These are phyloP conservation scores for Yamadazyma atmosphaerica DNA, from an alignment of 1,139 yeast genomes.

Conservation along the genomic window DNA sequence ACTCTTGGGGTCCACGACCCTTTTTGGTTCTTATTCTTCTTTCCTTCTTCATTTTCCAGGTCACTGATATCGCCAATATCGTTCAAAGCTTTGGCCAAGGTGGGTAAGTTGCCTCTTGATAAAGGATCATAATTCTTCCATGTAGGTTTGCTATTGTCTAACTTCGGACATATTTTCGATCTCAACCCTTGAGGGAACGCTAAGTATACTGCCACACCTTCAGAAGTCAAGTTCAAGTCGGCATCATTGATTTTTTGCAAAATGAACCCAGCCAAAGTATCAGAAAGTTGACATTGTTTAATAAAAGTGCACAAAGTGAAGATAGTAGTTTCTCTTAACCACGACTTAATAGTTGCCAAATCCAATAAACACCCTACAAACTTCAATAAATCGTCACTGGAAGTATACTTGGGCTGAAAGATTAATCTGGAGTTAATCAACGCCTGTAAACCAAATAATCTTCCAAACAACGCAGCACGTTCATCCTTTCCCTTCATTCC, in stretches of 20 bases:
- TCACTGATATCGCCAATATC: constrained; percentile 41
- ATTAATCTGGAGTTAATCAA: constrained; percentile 60
- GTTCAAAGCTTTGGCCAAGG: constrained; percentile 64
- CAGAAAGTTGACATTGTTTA: constrained; percentile 15
- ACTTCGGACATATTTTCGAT: constrained; percentile 20
- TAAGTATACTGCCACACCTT: constrained; percentile 77
- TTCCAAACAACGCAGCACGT: constrained; percentile 78
- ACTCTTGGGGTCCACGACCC: constrained; percentile 77
- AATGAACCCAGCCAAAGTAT: constrained; percentile 27
- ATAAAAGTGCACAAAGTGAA: constrained; percentile 65
- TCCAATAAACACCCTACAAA: constrained; percentile 53
- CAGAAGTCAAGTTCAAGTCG: constrained; percentile 66
- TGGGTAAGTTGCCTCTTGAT: constrained; percentile 60
- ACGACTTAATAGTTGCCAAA: constrained; percentile 65
- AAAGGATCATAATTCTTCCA: constrained; percentile 83
- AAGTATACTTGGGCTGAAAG: constrained; percentile 22
- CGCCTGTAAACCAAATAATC: constrained; percentile 81
- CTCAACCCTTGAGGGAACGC: constrained; percentile 40
- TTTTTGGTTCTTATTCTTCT: constrained; percentile 41
- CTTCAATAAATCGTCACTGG: constrained; percentile 28
- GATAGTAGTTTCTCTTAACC: constrained; percentile 85
- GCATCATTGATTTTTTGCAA: constrained; percentile 49
- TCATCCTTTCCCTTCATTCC: constrained; percentile 79
- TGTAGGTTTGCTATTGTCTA: constrained; percentile 29
- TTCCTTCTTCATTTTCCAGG: background rate